Evolutionary conservation across 257 asterid species (phyloP), one percentile per base, ranked within the genome.

Genomic region (Salvia miltiorrhiza): DNA sequence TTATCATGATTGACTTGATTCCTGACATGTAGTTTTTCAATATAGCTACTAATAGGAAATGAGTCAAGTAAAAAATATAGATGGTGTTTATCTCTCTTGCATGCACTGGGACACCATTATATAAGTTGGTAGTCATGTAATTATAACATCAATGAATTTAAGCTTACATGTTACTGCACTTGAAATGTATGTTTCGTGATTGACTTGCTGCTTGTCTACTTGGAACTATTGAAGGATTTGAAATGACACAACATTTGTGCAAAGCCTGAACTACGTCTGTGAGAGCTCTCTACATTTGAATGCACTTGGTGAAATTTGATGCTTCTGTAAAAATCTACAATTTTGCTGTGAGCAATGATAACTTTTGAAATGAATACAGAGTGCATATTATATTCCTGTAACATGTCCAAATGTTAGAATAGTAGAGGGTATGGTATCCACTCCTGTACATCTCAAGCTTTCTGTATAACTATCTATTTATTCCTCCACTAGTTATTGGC

Each of bases 1-100:
- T 10, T 55, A 11, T 57, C 49, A 10, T 32, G 45, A 57, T 70
- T 44, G 45, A 49, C 44, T 59, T 53, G 39, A 47, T 49, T 61
- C 50, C 78, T 73, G 20, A 60, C 23, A 52, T 61, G 43, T 68
- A 28, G 20, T 44, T 48, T 21, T 62, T 20, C 44, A 39, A 5
- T 65, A 30, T 41, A 14, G 45, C 48, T 14, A 14, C n/a, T 21
- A 41, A 49, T 41, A 32, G 12, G 37, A 58, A 56, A 64, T 9
- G 8, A 23, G 10, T 12, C 5, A 47, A 33, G 45, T 19, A 44
- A n/a, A 44, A n/a, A 43, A 44, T 32, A 19, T 60, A 56, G 6
- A 4, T 10, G 23, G 24, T 37, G 37, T 10, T 35, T 44, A 45
- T 41, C 30, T 40, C 59, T 17, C 4, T 23, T 23, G 62, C 24